phyloP scores from a whole-genome alignment of 768 basidiomycete species.

The Amanita subjunquillea region DNA sequence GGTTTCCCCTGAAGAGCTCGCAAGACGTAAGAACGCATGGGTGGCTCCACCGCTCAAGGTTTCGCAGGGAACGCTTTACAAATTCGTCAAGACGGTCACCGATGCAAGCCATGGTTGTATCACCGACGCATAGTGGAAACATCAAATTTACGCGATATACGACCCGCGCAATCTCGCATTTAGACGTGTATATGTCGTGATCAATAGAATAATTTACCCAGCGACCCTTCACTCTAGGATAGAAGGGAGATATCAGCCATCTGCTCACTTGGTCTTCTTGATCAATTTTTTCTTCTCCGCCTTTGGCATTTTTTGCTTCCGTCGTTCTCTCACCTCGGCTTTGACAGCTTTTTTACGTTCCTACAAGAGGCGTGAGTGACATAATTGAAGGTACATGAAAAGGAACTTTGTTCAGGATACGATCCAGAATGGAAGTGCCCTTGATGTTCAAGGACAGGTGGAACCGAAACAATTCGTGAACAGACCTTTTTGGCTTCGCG shows the following conservation, averaged over 20 bases:
- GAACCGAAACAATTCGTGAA: background rate
- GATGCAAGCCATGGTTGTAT: slow-evolving; percentile 93
- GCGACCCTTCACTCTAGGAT: slow-evolving; percentile 1
- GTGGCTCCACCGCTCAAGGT: slow-evolving; percentile 80
- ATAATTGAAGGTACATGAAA: background rate
- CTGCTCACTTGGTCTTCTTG: slow-evolving; percentile 36
- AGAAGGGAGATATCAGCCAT: slow-evolving; percentile 6
- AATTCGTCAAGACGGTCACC: slow-evolving; percentile 79
- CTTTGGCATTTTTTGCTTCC: slow-evolving; percentile 93
- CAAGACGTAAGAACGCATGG: slow-evolving; percentile 63
- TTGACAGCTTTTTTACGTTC: slow-evolving; percentile 89
- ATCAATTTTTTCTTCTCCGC: slow-evolving; percentile 85
- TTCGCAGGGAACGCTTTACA: slow-evolving; percentile 73
- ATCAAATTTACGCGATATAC: background rate
- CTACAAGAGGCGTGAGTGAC: slow-evolving; percentile 27
- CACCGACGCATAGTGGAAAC: slow-evolving; percentile 58
- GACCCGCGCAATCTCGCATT: background rate
- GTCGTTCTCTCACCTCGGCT: slow-evolving; percentile 76
- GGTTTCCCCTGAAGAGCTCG: slow-evolving; percentile 74
- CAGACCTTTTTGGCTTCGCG: slow-evolving; percentile 81
- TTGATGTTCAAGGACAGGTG: background rate
- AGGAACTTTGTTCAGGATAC: background rate
- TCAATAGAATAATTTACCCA: background rate
- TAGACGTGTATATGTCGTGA: background rate
- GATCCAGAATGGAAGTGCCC: slow-evolving; percentile 1